phyloP scores from a whole-genome alignment of 371 early-diverging fungal species.

The Modicella reniformis region DNA sequence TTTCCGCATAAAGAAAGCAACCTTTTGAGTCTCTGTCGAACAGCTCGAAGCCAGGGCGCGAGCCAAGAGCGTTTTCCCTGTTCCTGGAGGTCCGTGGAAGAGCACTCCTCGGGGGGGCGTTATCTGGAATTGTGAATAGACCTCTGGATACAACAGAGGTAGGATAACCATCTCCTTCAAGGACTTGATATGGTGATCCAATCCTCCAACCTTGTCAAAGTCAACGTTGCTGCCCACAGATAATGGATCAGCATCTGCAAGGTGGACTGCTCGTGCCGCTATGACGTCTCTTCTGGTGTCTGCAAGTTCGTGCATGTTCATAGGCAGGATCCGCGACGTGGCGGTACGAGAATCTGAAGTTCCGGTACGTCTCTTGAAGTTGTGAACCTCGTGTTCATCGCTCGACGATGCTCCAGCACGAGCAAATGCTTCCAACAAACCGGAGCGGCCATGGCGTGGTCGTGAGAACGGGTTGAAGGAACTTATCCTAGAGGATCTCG shows the following conservation, averaged over 20 bases:
- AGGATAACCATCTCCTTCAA: slow-evolving; percentile 81
- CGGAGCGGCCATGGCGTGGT: slow-evolving; percentile 30
- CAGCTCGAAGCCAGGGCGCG: slow-evolving; percentile 76
- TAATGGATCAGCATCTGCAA: slow-evolving; percentile 58
- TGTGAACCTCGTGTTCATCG: slow-evolving; percentile 40
- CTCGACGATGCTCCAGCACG: slow-evolving; percentile 51
- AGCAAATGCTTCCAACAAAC: slow-evolving; percentile 30
- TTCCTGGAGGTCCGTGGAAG: slow-evolving; percentile 76
- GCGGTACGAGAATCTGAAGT: slow-evolving; percentile 28
- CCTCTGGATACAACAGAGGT: slow-evolving; percentile 79
- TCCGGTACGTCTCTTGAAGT: slow-evolving; percentile 42
- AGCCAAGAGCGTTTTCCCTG: slow-evolving; percentile 77
- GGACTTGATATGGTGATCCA: slow-evolving; percentile 64
- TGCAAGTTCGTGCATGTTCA: slow-evolving; percentile 57
- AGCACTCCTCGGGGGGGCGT: slow-evolving; percentile 72
- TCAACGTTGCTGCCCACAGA: slow-evolving; percentile 55
- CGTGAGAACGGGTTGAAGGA: slow-evolving; percentile 29
- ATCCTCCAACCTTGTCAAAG: slow-evolving; percentile 69
- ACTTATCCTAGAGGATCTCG: slow-evolving; percentile 31
- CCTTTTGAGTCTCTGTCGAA: slow-evolving; percentile 66
- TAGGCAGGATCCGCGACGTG: slow-evolving; percentile 53
- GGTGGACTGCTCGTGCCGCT: slow-evolving; percentile 39
- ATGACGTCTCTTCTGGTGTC: slow-evolving; percentile 49
- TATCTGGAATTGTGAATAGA: slow-evolving; percentile 70
- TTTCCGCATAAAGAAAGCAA: slow-evolving; percentile 81